Evolutionary conservation across 2,329 filamentous ascomycete genomes (phyloP).

Genomic region (Cercospora sesami): DNA sequence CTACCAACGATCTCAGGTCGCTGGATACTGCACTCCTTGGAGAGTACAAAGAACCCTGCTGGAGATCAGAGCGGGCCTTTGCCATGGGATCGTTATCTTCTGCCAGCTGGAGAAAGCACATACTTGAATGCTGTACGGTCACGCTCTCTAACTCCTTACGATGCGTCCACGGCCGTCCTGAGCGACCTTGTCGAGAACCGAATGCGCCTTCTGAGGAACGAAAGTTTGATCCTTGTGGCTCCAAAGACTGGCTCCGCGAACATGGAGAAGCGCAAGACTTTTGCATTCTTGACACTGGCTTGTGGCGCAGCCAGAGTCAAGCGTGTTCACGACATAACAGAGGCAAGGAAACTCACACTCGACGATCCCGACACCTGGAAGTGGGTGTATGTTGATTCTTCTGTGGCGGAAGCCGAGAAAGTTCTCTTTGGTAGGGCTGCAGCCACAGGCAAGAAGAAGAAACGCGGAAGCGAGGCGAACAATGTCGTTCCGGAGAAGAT

Average conservation of each 20-base stretch:
- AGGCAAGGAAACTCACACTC: slow-evolving; percentile 62
- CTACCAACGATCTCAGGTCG: slow-evolving; percentile 80
- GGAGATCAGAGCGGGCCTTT: slow-evolving; percentile 56
- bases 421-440: slow-evolving; percentile 46
- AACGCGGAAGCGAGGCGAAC: slow-evolving; percentile 15
- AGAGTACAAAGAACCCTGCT: slow-evolving; percentile 23
- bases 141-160: slow-evolving; percentile 62
- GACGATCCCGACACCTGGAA: slow-evolving; percentile 61
- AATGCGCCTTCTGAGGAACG: slow-evolving; percentile 46
- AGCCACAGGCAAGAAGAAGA: slow-evolving; percentile 48
- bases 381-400: slow-evolving; percentile 77
- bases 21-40: slow-evolving; percentile 75
- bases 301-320: slow-evolving; percentile 69
- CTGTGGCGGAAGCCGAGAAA: slow-evolving; percentile 56
- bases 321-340: slow-evolving; percentile 63
- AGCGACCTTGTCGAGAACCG: slow-evolving; percentile 55
- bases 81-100: slow-evolving; percentile 76
- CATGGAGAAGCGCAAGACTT: slow-evolving; percentile 64
- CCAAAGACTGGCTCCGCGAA: slow-evolving; percentile 60
- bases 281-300: slow-evolving; percentile 76
- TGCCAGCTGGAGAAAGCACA: slow-evolving; percentile 78
- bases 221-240: slow-evolving; percentile 70
- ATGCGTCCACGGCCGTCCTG: slow-evolving; percentile 60
- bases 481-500: slow-evolving; percentile 29
- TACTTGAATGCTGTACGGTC: slow-evolving; percentile 77